phyloP scores from a whole-genome alignment of 2,329 filamentous ascomycete species.

The Calonectria montana region DNA sequence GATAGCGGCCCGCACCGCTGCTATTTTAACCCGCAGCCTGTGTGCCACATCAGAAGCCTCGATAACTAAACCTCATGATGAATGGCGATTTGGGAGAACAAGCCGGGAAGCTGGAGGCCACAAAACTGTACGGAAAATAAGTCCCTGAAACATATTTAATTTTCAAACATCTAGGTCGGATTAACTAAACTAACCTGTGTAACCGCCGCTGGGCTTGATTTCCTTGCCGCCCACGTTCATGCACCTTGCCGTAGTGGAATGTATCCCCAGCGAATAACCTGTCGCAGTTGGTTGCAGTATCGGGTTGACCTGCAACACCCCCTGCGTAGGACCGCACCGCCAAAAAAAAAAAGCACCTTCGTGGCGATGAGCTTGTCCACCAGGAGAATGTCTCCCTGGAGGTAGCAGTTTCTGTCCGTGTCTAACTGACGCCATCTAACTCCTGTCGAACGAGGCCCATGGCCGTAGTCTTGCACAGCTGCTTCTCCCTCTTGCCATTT shows the following conservation, averaged over 20 bases:
- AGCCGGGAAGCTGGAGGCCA: not conserved
- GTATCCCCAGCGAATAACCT: not conserved
- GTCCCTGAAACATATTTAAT: not conserved
- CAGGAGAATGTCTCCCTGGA: conserved; percentile 24
- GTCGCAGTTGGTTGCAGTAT: not conserved
- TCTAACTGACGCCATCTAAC: no score
- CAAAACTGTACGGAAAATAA: not conserved
- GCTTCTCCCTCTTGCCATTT: not conserved
- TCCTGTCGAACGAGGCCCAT: not conserved
- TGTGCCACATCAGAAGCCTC: not conserved
- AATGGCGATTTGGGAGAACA: not conserved
- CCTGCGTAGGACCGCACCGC: not conserved
- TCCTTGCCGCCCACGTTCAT: conserved; percentile 15
- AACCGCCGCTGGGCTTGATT: not conserved
- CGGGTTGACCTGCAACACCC: not conserved
- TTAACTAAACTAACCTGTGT: not conserved
- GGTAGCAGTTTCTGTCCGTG: not conserved
- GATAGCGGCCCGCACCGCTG: conserved; percentile 30
- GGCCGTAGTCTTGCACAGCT: not conserved
- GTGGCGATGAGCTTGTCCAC: conserved; percentile 5
- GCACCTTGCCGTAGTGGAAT: conserved; percentile 4
- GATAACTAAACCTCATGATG: not conserved
- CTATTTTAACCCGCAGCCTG: not conserved
- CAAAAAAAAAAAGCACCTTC: not conserved
- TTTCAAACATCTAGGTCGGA: not conserved